Conservation (phyloP, 306 rosid species). For the Quercus bicolor region DNA sequence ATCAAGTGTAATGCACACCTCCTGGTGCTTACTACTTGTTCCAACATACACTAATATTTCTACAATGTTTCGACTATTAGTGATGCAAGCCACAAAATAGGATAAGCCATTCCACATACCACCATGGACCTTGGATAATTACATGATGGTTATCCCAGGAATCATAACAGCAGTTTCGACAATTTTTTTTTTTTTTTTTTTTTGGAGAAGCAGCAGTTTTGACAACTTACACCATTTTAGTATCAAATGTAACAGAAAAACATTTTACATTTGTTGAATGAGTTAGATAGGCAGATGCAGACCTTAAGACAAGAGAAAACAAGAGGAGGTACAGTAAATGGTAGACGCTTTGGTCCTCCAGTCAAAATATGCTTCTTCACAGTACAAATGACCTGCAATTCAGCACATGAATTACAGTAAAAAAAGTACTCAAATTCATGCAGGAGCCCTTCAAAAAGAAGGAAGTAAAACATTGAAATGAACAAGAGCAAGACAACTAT, state of each 20-base stretch:
- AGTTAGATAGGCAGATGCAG: conserved; percentile 24
- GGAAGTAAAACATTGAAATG: background rate
- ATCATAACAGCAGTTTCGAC: background rate
- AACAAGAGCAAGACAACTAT: background rate
- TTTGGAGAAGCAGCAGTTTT: background rate
- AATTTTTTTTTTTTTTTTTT: background rate
- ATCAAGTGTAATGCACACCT: background rate
- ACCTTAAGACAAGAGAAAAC: conserved; percentile 91
- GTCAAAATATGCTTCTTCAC: conserved; percentile 76
- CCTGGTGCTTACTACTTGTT: background rate
- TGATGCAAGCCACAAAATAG: conserved; percentile 20
- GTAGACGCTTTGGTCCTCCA: conserved; percentile 93
- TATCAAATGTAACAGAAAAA: background rate
- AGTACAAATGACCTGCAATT: conserved; percentile 80
- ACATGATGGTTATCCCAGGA: background rate
- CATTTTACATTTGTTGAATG: background rate
- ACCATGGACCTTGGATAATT: background rate
- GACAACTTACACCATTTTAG: background rate
- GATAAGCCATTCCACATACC: background rate
- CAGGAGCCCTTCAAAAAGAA: conserved; percentile 13
- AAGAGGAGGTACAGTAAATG: conserved; percentile 85
- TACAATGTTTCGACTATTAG: background rate
- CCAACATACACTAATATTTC: background rate
- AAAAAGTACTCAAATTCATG: conserved; percentile 18
- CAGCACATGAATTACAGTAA: conserved; percentile 25